Evolutionary conservation across 2,329 filamentous ascomycete species (phyloP).

Genomic region (Aspergillus clavatus): DNA sequence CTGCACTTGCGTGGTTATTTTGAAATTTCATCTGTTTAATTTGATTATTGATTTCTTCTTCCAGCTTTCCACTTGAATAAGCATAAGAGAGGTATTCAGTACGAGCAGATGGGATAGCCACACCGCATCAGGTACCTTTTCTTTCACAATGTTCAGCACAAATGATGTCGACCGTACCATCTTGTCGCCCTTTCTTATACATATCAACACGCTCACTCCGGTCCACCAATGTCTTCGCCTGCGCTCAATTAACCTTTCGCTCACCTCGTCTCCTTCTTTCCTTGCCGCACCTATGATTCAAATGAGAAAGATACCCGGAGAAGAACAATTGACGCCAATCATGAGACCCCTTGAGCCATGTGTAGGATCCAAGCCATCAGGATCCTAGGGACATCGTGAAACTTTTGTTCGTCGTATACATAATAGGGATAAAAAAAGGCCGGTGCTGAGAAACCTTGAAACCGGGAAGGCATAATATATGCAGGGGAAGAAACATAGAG

Average conservation of each 20-base stretch:
- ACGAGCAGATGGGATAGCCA: slow-evolving; percentile 19
- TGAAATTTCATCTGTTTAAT: background rate
- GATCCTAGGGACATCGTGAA: slow-evolving; percentile 37
- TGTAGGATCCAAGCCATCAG: slow-evolving; percentile 30
- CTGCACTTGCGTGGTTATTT: too few relatives aligned
- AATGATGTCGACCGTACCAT: slow-evolving; percentile 21
- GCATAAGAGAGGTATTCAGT: slow-evolving; percentile 17
- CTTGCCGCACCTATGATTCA: slow-evolving; percentile 30
- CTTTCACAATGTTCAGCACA: slow-evolving; percentile 22
- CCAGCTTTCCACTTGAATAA: slow-evolving; percentile 19
- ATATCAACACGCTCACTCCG: slow-evolving; percentile 25
- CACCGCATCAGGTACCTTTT: slow-evolving; percentile 21
- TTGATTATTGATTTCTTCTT: slow-evolving; percentile 8
- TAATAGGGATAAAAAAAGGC: slow-evolving; percentile 28
- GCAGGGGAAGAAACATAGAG: slow-evolving; percentile 32
- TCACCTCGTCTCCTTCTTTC: slow-evolving; percentile 31
- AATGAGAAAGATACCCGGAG: slow-evolving; percentile 33
- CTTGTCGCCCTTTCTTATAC: slow-evolving; percentile 24
- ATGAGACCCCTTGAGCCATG: slow-evolving; percentile 35
- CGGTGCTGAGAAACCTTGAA: slow-evolving; percentile 26
- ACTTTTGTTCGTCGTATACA: slow-evolving; percentile 43
- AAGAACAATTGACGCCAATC: slow-evolving; percentile 42
- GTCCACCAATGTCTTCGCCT: slow-evolving; percentile 24
- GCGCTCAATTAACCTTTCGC: slow-evolving; percentile 28
- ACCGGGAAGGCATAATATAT: slow-evolving; percentile 33